These are phyloP conservation scores for Cryphonectria carpinicola DNA, from an alignment of 2,329 filamentous ascomycete genomes.

Conservation along the genomic window DNA sequence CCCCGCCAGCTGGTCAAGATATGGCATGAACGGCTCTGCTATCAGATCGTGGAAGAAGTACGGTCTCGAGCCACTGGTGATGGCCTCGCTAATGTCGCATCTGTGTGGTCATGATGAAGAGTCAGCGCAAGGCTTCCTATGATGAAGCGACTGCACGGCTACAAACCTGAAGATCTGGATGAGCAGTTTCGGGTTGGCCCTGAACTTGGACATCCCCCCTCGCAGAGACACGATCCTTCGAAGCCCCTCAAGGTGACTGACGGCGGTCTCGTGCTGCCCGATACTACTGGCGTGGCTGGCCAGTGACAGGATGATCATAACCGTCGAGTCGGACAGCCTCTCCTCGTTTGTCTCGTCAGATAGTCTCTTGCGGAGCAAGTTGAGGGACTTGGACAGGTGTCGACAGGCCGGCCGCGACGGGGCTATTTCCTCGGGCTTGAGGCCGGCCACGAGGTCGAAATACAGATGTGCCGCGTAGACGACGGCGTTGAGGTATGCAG, in stretches of 20 bases:
- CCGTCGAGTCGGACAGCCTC: conserved; percentile 38
- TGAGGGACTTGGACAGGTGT: conserved; percentile 12
- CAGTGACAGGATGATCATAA: conserved; percentile 38
- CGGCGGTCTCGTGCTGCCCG: conserved; percentile 36
- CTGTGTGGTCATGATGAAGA: background rate
- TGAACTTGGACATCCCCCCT: conserved; percentile 40
- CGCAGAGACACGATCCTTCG: conserved; percentile 42
- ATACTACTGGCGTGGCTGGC: conserved; percentile 37
- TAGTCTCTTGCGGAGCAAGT: conserved; percentile 37
- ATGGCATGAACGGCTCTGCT: conserved; percentile 6
- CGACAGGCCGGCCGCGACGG: conserved; percentile 35
- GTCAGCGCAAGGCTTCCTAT: background rate
- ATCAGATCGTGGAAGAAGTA: conserved; percentile 15
- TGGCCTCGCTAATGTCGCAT: conserved; percentile 19
- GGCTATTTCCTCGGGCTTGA: conserved; percentile 33
- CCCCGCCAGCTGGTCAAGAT: background rate
- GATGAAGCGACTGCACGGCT: background rate
- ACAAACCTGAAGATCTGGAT: conserved; percentile 41
- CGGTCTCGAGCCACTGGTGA: conserved; percentile 3
- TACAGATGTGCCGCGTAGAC: conserved; percentile 41
- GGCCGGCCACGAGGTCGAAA: conserved; percentile 34
- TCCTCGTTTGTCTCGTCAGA: conserved; percentile 29
- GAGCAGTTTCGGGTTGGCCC: conserved; percentile 39
- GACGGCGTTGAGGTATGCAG: conserved; percentile 42
- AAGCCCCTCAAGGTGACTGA: conserved; percentile 43